A percentile compares a stretch with the other conserved stretches of the same genome.
phyloP scores from a whole-genome alignment of 768 basidiomycete genomes.

The Leucocoprinus birnbaumii region DNA sequence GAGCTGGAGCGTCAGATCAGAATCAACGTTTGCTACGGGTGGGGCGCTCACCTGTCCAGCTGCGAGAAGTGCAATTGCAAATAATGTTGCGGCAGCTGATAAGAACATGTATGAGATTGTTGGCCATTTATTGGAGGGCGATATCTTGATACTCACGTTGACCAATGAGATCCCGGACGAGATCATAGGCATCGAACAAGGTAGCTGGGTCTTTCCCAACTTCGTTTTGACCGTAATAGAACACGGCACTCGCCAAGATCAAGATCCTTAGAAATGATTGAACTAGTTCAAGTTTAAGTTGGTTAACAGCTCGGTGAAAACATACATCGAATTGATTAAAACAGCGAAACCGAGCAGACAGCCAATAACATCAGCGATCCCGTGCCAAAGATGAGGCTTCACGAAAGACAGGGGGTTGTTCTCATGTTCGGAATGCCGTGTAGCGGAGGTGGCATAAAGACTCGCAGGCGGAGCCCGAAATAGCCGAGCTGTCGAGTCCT shows the following conservation, averaged over 20 bases:
- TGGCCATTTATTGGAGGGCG: background rate
- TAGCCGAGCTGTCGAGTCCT: slow-evolving; percentile 25
- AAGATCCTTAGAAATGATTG: slow-evolving; percentile 52
- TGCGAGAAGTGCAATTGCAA: slow-evolving; percentile 82
- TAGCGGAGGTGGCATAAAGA: slow-evolving; percentile 29
- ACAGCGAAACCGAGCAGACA: slow-evolving; percentile 84
- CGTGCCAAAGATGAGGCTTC: slow-evolving; percentile 61
- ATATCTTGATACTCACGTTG: slow-evolving; percentile 40
- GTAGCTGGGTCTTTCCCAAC: slow-evolving; percentile 49
- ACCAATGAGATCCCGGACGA: slow-evolving; percentile 69
- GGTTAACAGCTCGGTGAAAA: too few species aligned
- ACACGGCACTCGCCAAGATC: slow-evolving; percentile 79
- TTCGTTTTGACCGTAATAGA: slow-evolving; percentile 47
- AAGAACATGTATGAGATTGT: background rate
- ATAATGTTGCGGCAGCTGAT: slow-evolving; percentile 78
- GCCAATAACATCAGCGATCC: slow-evolving; percentile 60
- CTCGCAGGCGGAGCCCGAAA: slow-evolving; percentile 37
- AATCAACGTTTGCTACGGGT: background rate
- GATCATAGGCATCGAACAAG: slow-evolving; percentile 79
- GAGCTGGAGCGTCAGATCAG: background rate
- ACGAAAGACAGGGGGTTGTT: slow-evolving; percentile 58
- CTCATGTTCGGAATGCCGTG: slow-evolving; percentile 49
- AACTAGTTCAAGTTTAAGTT: slow-evolving; percentile 10
- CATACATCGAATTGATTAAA: slow-evolving; percentile 81
- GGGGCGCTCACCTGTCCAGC: slow-evolving; percentile 61